Base-by-base conservation (phyloP, 2,329 filamentous ascomycete genomes). In the Remersonia thermophila region DNA sequence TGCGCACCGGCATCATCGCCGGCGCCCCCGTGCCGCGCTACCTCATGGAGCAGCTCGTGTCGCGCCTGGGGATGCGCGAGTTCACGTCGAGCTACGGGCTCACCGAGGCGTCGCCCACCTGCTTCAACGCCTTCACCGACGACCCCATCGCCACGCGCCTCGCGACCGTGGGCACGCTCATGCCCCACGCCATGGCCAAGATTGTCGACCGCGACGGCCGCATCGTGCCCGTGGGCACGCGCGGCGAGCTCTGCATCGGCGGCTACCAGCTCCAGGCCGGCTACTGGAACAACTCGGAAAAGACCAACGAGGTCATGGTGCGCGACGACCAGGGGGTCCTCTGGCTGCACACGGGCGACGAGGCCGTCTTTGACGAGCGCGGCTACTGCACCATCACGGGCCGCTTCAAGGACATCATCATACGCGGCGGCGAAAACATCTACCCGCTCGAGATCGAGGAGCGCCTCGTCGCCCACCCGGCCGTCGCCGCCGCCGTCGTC, bases 401-500 rank as follows among this genome's bases (percentile, higher is more conserved):
- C 1, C 65, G 80, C 14, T 83, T 83, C 59, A 85, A 85, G 59
- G 81, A 86, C 40, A 83, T 85, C 26, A 83, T 85, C 39, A 85
- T 85, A 41, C 65, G 80, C 48, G 80, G 79, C 37, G 80, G 80
- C 32, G 79, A 83, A 56, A 84, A 84, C 56, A 72, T 68, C 53
- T 82, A 83, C 51, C 80, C 80, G 1, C 66, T 83, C 15, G 80
- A 85, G 52, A 83, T 84, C 41, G 80, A 85, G 56, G 78, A 83
- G 54, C 69, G 79, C 3, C 65, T 85, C n/a, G 60, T 76, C 31
- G 65, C 67, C 2, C 80, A 85, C 54, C 66, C 74, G 1, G 60
- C 65, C 2, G 66, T 85, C 18, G 55, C 64, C 1, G 63, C 71
- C n/a, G 80, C 80, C 11, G 69, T 81, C 32, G 80, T 84, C 2